These are phyloP conservation scores for Tetrahymena elliotti DNA, from an alignment of 73 alveolate species.

Conservation along the genomic window DNA sequence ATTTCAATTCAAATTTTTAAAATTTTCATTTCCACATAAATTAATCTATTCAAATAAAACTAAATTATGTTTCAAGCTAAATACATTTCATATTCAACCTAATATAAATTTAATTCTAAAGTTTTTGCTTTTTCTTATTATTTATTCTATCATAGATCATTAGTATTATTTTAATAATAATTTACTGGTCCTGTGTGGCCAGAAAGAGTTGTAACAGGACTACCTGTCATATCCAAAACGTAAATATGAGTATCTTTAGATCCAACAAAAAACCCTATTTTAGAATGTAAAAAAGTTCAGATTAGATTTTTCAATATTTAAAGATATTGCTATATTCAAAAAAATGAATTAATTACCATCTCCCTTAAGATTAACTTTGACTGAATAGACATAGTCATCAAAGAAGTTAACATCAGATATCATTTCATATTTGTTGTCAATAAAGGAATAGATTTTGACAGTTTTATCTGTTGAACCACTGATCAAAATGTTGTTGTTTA, in stretches of 20 bases:
- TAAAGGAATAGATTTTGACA: slow-evolving; percentile 6
- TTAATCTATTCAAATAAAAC: too few relatives aligned
- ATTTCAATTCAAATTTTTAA: too few relatives aligned
- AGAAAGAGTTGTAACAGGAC: slow-evolving; percentile 72
- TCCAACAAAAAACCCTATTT: slow-evolving; percentile 77
- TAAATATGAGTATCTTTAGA: slow-evolving; percentile 84
- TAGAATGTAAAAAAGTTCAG: not conserved
- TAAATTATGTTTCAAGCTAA: too few relatives aligned
- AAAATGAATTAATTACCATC: slow-evolving; percentile 2
- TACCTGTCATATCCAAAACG: slow-evolving; percentile 73
- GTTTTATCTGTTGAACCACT: slow-evolving; percentile 25
- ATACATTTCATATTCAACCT: too few relatives aligned
- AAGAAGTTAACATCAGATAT: slow-evolving; percentile 51
- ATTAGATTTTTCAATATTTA: too few relatives aligned
- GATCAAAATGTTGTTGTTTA: not conserved
- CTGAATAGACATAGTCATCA: slow-evolving; percentile 65
- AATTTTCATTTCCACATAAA: too few relatives aligned
- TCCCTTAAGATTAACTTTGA: slow-evolving; percentile 13
- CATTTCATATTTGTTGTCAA: slow-evolving; percentile 31
- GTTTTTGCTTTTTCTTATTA: not conserved
- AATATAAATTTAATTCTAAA: too few relatives aligned
- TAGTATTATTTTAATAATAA: slow-evolving; percentile 13
- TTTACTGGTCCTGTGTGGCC: slow-evolving; percentile 88
- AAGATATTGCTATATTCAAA: too few relatives aligned
- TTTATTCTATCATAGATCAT: not conserved